These are phyloP conservation scores for Botrytis medusae DNA, from an alignment of 2,329 filamentous ascomycete genomes.

Conservation along the genomic window DNA sequence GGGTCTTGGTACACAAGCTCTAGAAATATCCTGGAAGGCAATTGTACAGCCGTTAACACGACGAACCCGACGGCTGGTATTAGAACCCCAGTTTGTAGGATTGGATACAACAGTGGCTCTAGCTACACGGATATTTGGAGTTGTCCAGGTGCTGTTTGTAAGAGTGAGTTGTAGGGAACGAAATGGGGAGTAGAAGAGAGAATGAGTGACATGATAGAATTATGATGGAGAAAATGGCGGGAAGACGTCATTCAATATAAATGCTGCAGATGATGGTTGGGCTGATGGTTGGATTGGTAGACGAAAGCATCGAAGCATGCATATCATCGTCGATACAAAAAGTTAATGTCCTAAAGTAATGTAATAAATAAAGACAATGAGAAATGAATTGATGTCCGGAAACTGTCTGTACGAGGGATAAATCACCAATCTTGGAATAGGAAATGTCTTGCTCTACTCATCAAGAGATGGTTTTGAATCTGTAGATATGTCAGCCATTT, in stretches of 20 bases:
- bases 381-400: neutral
- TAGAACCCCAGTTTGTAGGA: neutral
- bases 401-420: neutral
- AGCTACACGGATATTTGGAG: slow-evolving; percentile 1
- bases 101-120: neutral
- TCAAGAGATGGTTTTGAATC: neutral
- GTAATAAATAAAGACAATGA: slow-evolving; percentile 1
- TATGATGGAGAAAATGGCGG: too few relatives aligned
- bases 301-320: neutral
- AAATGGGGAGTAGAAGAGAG: neutral
- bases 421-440: neutral
- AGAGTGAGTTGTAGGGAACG: neutral
- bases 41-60: slow-evolving; percentile 5
- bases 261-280: neutral
- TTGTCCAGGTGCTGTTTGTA: neutral
- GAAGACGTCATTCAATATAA: too few relatives aligned
- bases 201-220: neutral
- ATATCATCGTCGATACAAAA: neutral
- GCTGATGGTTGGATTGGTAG: neutral
- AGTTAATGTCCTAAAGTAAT: neutral
- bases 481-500: neutral
- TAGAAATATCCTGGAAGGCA: neutral
- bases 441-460: accelerated
- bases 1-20: slow-evolving; percentile 2
- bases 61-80: neutral